Conservation (phyloP, 2,329 filamentous ascomycete genomes). For the Cercospora sojina region DNA sequence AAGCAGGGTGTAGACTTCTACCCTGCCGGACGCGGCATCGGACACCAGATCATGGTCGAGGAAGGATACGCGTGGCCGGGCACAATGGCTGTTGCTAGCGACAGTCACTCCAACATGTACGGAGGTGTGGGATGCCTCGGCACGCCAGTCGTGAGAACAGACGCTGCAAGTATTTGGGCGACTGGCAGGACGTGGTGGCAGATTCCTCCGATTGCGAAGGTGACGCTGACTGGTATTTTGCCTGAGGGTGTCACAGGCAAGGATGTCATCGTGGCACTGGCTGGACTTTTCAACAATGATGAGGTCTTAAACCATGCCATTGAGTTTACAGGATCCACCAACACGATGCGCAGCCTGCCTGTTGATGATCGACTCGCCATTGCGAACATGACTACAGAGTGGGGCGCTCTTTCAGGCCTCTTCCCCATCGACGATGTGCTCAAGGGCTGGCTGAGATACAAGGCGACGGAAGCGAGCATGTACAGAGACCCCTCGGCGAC, state of each 20-base stretch:
- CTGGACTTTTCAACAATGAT: constrained; percentile 79
- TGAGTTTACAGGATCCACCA: constrained; percentile 78
- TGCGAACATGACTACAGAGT: constrained; percentile 79
- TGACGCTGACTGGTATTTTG: constrained; percentile 72
- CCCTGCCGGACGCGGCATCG: constrained; percentile 75
- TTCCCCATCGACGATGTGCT: constrained; percentile 80
- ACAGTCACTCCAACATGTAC: constrained; percentile 80
- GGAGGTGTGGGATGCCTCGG: constrained; percentile 75
- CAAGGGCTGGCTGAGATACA: constrained; percentile 70
- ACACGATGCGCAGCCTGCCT: constrained; percentile 70
- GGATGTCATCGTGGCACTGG: constrained; percentile 88
- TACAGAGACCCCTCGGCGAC: constrained; percentile 51
- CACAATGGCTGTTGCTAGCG: constrained; percentile 75
- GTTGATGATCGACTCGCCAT: constrained; percentile 74
- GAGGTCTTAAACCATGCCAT: constrained; percentile 90
- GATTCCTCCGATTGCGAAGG: constrained; percentile 76
- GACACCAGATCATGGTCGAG: constrained; percentile 90
- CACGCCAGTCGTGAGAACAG: constrained; percentile 80
- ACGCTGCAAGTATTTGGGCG: constrained; percentile 82
- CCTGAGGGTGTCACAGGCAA: constrained; percentile 84
- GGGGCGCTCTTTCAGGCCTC: constrained; percentile 69
- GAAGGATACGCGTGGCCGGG: constrained; percentile 83
- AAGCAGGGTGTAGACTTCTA: constrained; percentile 77
- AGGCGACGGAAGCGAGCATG: constrained; percentile 71
- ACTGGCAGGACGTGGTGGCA: constrained; percentile 86